Percentiles rank a stretch among this genome's conserved stretches.
phyloP scores from a whole-genome alignment of 345 rosid species.

The Conringia planisiliqua region DNA sequence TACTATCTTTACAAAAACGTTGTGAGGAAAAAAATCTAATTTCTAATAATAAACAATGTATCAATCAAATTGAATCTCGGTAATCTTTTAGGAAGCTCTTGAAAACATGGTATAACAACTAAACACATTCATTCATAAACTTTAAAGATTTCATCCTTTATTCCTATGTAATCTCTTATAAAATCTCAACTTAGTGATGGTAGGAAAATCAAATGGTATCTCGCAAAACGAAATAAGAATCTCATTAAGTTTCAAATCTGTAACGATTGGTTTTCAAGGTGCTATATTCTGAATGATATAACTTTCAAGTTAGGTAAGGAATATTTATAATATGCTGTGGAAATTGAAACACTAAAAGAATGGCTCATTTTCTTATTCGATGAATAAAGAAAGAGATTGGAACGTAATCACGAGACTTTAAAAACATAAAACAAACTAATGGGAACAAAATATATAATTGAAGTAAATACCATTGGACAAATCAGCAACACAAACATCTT shows the following conservation, averaged over 20 bases:
- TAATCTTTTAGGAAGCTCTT: neutral
- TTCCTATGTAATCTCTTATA: neutral
- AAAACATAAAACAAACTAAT: neutral
- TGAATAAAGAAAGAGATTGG: neutral
- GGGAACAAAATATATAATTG: neutral
- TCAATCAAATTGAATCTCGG: neutral
- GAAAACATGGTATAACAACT: neutral
- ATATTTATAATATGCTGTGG: neutral
- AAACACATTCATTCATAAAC: neutral
- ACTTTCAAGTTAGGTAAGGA: neutral
- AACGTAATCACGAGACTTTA: neutral
- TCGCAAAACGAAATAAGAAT: neutral
- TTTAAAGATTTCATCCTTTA: neutral
- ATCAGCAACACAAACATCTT: slow-evolving; percentile 91
- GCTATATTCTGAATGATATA: neutral
- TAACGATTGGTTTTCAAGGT: neutral
- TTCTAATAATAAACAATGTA: neutral
- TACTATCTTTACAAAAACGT: neutral
- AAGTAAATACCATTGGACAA: slow-evolving; percentile 39
- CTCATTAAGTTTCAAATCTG: neutral
- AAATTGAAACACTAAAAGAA: neutral
- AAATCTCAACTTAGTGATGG: neutral
- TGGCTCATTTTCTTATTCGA: neutral
- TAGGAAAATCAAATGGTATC: neutral
- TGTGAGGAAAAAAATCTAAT: neutral